phyloP scores from a whole-genome alignment of 2,329 filamentous ascomycete species.

The Biscogniauxia mediterranea region DNA sequence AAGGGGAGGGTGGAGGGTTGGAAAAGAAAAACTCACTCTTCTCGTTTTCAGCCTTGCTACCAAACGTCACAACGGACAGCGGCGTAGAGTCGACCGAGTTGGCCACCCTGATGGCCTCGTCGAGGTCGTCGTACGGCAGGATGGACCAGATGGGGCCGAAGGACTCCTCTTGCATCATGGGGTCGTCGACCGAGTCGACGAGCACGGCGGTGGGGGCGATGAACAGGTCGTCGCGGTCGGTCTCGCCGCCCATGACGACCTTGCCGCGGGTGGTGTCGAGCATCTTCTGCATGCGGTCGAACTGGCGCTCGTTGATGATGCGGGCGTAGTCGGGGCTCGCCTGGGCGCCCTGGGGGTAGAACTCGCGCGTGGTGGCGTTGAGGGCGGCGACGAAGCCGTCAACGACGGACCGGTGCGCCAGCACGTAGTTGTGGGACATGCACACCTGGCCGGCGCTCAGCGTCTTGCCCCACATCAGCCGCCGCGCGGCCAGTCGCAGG shows the following conservation, averaged over 20 bases:
- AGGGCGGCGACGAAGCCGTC: constrained; percentile 72
- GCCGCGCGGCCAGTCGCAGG: constrained; percentile 73
- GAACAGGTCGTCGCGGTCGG: constrained; percentile 76
- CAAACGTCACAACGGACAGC: constrained; percentile 81
- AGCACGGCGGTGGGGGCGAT: constrained; percentile 94
- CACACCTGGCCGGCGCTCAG: constrained; percentile 89
- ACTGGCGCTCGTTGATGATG: constrained; percentile 79
- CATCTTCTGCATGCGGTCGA: constrained; percentile 83
- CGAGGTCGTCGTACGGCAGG: constrained; percentile 73
- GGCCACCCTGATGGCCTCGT: constrained; percentile 79
- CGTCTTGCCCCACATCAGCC: constrained; percentile 86
- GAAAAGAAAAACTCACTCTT: constrained; percentile 54
- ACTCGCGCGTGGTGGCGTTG: constrained; percentile 67
- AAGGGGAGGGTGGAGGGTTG: background rate
- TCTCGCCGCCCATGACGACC: constrained; percentile 81
- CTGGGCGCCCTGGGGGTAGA: constrained; percentile 80
- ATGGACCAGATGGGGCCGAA: constrained; percentile 93
- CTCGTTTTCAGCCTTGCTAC: constrained; percentile 72
- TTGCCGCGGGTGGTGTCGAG: constrained; percentile 80
- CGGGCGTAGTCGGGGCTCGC: constrained; percentile 75
- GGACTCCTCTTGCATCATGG: constrained; percentile 77
- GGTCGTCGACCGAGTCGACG: constrained; percentile 71
- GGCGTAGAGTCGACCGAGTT: constrained; percentile 82
- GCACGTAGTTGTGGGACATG: constrained; percentile 86
- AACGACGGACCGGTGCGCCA: constrained; percentile 74